Evolutionary conservation across 2,329 filamentous ascomycete genomes (phyloP), one percentile per base, ranked within the genome.

Genomic region (Fusarium multiceps): DNA sequence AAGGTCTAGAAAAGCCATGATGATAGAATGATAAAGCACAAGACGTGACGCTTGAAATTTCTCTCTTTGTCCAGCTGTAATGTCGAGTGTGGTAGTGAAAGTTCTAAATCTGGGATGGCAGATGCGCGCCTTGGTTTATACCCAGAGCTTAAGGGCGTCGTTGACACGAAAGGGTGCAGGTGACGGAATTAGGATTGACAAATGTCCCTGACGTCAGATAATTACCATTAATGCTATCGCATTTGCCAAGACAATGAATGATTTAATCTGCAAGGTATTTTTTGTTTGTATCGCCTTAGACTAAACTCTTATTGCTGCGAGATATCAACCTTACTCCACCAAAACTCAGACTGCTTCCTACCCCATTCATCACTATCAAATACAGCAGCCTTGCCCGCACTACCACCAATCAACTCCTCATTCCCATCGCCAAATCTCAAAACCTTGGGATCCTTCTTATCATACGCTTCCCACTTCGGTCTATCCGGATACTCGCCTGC

Each of bases 351-450:
- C 66, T 86, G 80, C 40, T 79, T 75, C 5, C 75, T 75, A 3
- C 77, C 80, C 82, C 83, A 85, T 0, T 73, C 69, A 68, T 85
- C 83, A 11, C 76, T 74, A 6, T 77, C 72, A 40, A 83, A 72
- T 48, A 80, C 76, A 0, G 84, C 81, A 2, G 80, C 59, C 4
- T 75, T 75, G 69, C 82, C 68, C 6, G 73, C 58, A 13, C 50
- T 49, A 0, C 83, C 84, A 0, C 84, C 84, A 46, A 85, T 79
- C 10, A 84, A 73, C 68, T 86, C 84, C 62, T 84, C 79, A 65
- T 85, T 86, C 0, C 78, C 81, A 32, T 81, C 73, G 0, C 83
- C 84, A 53, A 86, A 83, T 0, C 82, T 71, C 78, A 86, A 79
- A 2, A 80, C 76, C 63, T 77, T 76, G 1, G 74, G 74, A 9